Base-by-base conservation (phyloP, 345 rosid species). In the Xanthoceras sorbifolium region DNA sequence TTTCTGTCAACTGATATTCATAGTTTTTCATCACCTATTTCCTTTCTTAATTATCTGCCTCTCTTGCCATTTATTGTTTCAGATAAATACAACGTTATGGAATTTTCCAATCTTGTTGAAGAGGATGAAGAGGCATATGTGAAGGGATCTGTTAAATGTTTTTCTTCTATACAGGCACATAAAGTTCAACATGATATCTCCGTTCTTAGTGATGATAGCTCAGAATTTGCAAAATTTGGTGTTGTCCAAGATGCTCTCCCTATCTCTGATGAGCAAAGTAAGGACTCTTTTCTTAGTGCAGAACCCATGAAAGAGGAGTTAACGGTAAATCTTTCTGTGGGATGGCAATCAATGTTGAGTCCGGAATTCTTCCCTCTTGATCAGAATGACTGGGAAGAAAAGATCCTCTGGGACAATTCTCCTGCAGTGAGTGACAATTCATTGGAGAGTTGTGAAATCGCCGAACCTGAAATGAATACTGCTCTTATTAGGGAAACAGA, bases 331-430 rank as follows among this genome's bases (percentile, higher is more conserved):
- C 72, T 84, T 71, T 81, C 87, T 69, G 66, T 83, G 55, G 78
- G 82, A 59, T 86, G 90, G 92, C 81, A 85, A 82, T 85, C 88
- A 67, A 89, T 86, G 1, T 81, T 75, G 32, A 82, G 80, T 64
- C 83, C 84, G n/a, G 81, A 80, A 62, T 83, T 89, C 79, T 85
- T 83, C 78, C 92, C 93, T 67, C 95, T 96, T 80, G 97, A 90
- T 81, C 98, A 96, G 86, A 89, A 84, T 76, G 94, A 93, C 75
- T 96, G 99, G 99, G 97, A 96, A 84, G 87, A 91, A 48, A 85
- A 73, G 61, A 96, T 93, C 84, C 74, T 89, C 25, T 96, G 99
- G 99, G 97, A 87, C 81, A 83, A 75, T 83, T 86, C 89, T 76
- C 88, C 97, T 77, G 80, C 72, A 60, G 69, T 18, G 28, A 83